Conservation (phyloP, 225 moss, liverwort and hornwort species). For the Pseudoscleropodium purum region DNA sequence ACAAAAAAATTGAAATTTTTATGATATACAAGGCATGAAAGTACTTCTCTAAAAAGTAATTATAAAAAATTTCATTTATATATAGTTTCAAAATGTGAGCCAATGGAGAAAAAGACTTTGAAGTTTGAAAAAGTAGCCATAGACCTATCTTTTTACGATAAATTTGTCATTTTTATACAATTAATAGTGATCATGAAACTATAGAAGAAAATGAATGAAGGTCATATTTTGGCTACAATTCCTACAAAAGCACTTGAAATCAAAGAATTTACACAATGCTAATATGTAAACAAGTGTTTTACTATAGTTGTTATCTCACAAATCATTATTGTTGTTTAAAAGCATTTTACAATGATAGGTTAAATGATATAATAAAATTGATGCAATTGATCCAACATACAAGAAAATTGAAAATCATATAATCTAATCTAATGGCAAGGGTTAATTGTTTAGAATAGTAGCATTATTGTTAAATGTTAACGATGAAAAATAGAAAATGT, state of each 20-base stretch:
- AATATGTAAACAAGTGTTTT: not conserved
- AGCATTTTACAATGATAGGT: not conserved
- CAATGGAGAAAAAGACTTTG: not conserved
- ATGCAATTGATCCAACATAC: not conserved
- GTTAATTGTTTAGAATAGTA: not conserved
- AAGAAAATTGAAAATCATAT: not conserved
- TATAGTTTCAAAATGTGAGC: not conserved
- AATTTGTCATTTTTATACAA: not conserved
- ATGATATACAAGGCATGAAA: not conserved
- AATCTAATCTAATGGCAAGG: not conserved
- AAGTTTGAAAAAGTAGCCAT: not conserved
- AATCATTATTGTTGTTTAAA: not conserved
- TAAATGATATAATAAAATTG: not conserved
- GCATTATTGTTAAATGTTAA: not conserved
- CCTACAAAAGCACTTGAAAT: not conserved
- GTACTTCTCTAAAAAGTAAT: not conserved
- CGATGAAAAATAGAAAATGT: not conserved
- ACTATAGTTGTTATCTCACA: not conserved
- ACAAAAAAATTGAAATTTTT: not conserved
- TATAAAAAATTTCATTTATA: not conserved
- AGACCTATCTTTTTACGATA: rapidly evolving
- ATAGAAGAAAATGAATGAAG: not conserved
- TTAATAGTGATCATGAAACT: not conserved
- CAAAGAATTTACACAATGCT: not conserved
- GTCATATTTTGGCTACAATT: not conserved